A percentile compares a stretch with the other conserved stretches of the same genome.
Evolutionary conservation across 495 filamentous ascomycete species (phyloP).

Genomic region (Talaromyces liani): DNA sequence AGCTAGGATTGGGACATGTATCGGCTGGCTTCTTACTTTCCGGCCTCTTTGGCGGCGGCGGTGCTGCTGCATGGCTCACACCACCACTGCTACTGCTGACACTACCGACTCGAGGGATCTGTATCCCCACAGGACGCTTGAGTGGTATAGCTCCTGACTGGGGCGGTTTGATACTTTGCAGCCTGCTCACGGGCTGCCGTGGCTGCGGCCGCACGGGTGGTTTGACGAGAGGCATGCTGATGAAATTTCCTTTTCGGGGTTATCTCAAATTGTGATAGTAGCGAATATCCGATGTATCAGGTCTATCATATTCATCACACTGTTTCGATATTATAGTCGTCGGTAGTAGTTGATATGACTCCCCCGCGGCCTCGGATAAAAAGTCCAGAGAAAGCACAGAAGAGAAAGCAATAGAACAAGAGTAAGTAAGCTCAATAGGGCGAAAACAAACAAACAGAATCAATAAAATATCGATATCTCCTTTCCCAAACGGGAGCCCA

Average conservation of each 20-base stretch:
- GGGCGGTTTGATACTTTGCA: slow-evolving; percentile 33
- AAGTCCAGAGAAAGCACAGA: neutral
- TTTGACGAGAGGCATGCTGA: slow-evolving; percentile 4
- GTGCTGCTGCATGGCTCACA: neutral
- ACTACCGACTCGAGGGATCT: slow-evolving; percentile 28
- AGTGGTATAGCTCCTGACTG: slow-evolving; percentile 24
- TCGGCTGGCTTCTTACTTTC: slow-evolving; percentile 2
- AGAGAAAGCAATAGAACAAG: neutral
- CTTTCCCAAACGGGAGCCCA: neutral
- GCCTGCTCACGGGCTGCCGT: slow-evolving; percentile 27
- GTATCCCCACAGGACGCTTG: slow-evolving; percentile 28
- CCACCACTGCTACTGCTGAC: slow-evolving; percentile 33
- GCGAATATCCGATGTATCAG: slow-evolving; percentile 2
- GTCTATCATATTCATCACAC: slow-evolving; percentile 1
- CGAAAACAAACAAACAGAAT: neutral
- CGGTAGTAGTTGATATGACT: neutral
- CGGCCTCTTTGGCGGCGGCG: neutral
- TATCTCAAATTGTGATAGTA: neutral
- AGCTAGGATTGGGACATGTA: slow-evolving; percentile 41
- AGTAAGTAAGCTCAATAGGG: neutral
- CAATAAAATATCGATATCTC: neutral
- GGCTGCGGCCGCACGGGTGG: neutral
- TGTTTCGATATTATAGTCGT: neutral
- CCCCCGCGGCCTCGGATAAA: neutral
- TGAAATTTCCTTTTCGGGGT: neutral